Base-by-base conservation (phyloP, 305 asterid species). In the Fraxinus baroniana region DNA sequence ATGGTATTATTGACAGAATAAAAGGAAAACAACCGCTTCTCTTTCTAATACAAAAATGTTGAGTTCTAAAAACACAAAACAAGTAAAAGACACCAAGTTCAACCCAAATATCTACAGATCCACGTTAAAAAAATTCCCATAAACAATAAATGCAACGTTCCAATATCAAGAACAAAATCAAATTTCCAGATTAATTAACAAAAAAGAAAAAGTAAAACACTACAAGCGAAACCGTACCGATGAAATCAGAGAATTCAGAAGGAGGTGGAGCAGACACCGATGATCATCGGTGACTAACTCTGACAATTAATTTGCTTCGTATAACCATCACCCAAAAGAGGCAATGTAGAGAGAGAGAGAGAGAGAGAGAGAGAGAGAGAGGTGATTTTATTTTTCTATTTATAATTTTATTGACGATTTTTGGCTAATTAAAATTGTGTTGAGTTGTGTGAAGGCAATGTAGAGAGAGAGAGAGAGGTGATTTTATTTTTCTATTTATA, bases 231-330 rank as follows among this genome's bases (percentile, higher is more conserved):
- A 77, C 41, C 81, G 44, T 52, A 76, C 79, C 52, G 62, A 66
- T 55, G 64, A 74, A 70, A 74, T 81, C 80, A 68, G 79, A 80
- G 73, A 77, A 83, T 66, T 83, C 78, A 81, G 64, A 32, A 78
- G n/a, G 79, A 33, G 72, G 81, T 66, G 83, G 76, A 81, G 79
- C 81, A 81, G 85, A 71, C 83, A 66, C 83, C 86, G 89, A 81
- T 30, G 85, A 83, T 79, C 84, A 86, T 83, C 89, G 89, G 86
- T 83, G 89, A 81, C 82, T 17, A 78, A 74, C 82, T 55, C 77
- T 55, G 81, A 74, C 77, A 80, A 86, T 41, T 81, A 81, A 73
- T 81, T 66, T 73, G 83, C 70, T 35, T 86, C 81, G 70, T 7
- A 64, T 41, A 83, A 49, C 77, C 81, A 72, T 79, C 84, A 66